Evolutionary conservation across 2,329 filamentous ascomycete species (phyloP).

Genomic region (Aspergillus pseudonomiae): DNA sequence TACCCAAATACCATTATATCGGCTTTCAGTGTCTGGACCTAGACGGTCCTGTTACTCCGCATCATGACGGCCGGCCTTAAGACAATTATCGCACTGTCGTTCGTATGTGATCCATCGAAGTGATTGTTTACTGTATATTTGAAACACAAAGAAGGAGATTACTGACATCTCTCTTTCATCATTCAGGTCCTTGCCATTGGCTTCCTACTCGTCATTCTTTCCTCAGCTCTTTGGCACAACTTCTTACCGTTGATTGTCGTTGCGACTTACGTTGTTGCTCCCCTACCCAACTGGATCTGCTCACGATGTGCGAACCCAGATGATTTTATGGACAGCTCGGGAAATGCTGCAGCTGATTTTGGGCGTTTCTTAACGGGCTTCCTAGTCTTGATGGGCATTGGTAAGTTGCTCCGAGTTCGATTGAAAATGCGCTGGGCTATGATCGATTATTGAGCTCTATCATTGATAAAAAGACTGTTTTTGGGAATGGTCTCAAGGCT

Average conservation of each 20-base stretch:
- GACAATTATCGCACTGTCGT: conserved; percentile 98
- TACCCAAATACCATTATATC: conserved; percentile 2
- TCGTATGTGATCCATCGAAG: conserved; percentile 60
- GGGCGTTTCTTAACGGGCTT: conserved; percentile 94
- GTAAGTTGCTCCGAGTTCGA: conserved; percentile 59
- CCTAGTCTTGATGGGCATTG: conserved; percentile 95
- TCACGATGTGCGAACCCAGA: conserved; percentile 84
- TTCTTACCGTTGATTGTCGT: conserved; percentile 96
- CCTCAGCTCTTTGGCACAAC: conserved; percentile 89
- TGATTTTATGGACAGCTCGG: conserved; percentile 88
- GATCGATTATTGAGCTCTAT: not conserved
- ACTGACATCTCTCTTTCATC: conserved; percentile 5
- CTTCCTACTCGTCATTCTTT: conserved; percentile 98
- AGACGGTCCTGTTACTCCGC: conserved; percentile 30
- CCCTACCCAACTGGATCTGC: conserved; percentile 96
- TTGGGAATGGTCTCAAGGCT: not conserved
- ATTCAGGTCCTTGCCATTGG: conserved; percentile 85
- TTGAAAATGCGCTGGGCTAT: not conserved
- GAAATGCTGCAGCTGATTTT: conserved; percentile 85
- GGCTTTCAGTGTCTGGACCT: conserved; percentile 16
- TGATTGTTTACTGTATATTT: not conserved
- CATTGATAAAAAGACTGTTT: not conserved
- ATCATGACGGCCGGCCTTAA: conserved; percentile 83
- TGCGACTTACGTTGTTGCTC: conserved; percentile 90
- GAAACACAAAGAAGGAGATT: not conserved